Conservation (phyloP, 768 basidiomycete genomes). For the Psilocybe sp. region DNA sequence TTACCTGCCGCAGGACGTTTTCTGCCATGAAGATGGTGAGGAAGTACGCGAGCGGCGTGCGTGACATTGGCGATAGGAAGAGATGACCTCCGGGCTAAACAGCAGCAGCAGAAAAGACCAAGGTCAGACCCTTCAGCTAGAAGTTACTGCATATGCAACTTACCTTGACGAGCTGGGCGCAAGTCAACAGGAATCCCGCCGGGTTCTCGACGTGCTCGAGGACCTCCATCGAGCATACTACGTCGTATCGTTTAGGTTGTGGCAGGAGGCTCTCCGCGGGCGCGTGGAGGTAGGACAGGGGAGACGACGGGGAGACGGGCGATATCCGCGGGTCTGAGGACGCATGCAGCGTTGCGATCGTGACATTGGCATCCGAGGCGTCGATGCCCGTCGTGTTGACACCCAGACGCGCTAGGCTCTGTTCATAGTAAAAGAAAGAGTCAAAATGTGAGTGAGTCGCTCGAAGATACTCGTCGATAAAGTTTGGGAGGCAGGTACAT, state of each 20-base stretch:
- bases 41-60: constrained; percentile 52
- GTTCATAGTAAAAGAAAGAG: not conserved
- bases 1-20: constrained; percentile 73
- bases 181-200: constrained; percentile 72
- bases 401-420: constrained; percentile 88
- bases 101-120: not conserved
- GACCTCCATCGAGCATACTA: constrained; percentile 98
- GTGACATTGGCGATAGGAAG: constrained; percentile 92
- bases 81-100: constrained; percentile 90
- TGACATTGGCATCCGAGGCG: constrained; percentile 84
- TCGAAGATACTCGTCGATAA: not conserved
- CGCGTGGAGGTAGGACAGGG: constrained; percentile 66
- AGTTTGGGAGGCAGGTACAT: constrained; percentile 13
- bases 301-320: constrained; percentile 20
- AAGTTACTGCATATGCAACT: no score
- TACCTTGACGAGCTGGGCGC: constrained; percentile 89
- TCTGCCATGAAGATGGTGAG: constrained; percentile 72
- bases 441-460: not conserved
- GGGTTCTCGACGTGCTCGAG: constrained; percentile 97
- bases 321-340: constrained; percentile 66
- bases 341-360: constrained; percentile 82
- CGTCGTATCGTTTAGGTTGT: constrained; percentile 71
- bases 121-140: no score
- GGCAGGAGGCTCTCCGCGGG: constrained; percentile 73
- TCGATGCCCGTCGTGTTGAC: constrained; percentile 91